These are phyloP conservation scores for Thalassiosira oceanica DNA, from an alignment of 352 stramenopile genomes.

Conservation along the genomic window DNA sequence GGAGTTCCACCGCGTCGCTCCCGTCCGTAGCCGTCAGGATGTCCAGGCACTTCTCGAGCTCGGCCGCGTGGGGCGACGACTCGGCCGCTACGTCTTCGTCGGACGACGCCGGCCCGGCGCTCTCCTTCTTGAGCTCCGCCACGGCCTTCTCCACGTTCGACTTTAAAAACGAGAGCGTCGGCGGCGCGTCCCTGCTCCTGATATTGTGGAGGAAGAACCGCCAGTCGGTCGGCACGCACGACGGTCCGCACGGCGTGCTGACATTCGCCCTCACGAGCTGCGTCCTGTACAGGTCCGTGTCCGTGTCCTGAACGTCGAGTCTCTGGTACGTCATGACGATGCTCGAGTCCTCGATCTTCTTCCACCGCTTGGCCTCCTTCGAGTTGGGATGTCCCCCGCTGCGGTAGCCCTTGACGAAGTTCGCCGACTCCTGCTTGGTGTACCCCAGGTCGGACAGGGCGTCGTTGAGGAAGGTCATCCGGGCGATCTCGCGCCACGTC, in stretches of 20 bases:
- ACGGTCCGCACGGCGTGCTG: slow-evolving; percentile 57
- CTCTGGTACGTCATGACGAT: slow-evolving; percentile 60
- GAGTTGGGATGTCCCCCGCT: slow-evolving; percentile 81
- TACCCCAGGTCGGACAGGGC: slow-evolving; percentile 75
- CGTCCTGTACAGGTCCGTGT: slow-evolving; percentile 23
- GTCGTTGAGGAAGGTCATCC: slow-evolving; percentile 70
- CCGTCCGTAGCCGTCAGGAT: slow-evolving; percentile 23
- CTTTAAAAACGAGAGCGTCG: slow-evolving; percentile 37
- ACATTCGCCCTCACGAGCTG: slow-evolving; percentile 37
- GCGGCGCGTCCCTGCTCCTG: slow-evolving; percentile 32
- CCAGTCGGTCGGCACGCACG: slow-evolving; percentile 57
- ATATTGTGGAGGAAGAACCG: slow-evolving; percentile 78
- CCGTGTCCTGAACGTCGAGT: slow-evolving; percentile 26
- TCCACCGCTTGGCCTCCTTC: slow-evolving; percentile 77
- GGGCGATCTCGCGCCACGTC: slow-evolving; percentile 81
- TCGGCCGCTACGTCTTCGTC: slow-evolving; percentile 9
- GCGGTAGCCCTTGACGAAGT: slow-evolving; percentile 75
- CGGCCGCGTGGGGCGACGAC: slow-evolving; percentile 12
- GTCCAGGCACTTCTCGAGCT: slow-evolving; percentile 49
- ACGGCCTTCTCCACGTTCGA: slow-evolving; percentile 61
- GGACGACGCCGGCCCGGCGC: too few species aligned
- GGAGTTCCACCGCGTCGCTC: slow-evolving; percentile 25
- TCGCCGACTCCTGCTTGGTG: slow-evolving; percentile 65
- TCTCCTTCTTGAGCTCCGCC: slow-evolving; percentile 39
- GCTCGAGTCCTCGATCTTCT: slow-evolving; percentile 73